A percentile compares a stretch with the other conserved stretches of the same genome.
Evolutionary conservation across 306 rosid species (phyloP).

Genomic region (Citrullus colocynthis): DNA sequence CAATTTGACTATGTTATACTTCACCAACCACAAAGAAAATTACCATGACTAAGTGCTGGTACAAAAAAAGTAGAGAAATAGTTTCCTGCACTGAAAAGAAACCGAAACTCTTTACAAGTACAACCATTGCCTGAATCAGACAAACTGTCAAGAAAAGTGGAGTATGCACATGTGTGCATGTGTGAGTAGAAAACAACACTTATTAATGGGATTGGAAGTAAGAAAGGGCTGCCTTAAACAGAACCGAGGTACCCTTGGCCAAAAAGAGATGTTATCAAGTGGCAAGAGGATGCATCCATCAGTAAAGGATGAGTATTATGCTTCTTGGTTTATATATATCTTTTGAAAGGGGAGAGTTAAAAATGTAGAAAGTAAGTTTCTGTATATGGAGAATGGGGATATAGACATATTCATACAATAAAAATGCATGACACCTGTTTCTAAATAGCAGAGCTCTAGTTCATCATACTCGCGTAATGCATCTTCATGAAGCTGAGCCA

Average conservation of each 20-base stretch:
- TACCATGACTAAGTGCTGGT: neutral
- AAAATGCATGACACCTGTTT: conserved; percentile 58
- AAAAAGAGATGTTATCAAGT: neutral
- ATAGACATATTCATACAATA: neutral
- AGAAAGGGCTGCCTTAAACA: neutral
- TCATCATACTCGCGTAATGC: conserved; percentile 93
- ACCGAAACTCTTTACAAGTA: neutral
- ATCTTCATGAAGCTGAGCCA: conserved; percentile 92
- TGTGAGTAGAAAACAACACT: neutral
- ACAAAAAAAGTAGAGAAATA: neutral
- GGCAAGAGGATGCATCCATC: neutral
- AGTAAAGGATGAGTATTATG: neutral
- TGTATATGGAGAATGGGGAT: neutral
- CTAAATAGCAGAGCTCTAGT: conserved; percentile 87
- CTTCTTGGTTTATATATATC: neutral
- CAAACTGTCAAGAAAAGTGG: neutral
- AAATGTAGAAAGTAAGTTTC: neutral
- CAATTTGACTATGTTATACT: conserved; percentile 11
- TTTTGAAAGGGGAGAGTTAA: neutral
- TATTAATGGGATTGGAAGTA: neutral
- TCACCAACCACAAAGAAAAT: conserved; percentile 16
- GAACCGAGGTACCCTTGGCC: neutral
- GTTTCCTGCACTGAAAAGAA: neutral
- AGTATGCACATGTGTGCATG: neutral
- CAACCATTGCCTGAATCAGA: neutral